Base-by-base conservation (phyloP, 1,284 basidiomycete genomes). In the Papiliotrema nemorosa region DNA sequence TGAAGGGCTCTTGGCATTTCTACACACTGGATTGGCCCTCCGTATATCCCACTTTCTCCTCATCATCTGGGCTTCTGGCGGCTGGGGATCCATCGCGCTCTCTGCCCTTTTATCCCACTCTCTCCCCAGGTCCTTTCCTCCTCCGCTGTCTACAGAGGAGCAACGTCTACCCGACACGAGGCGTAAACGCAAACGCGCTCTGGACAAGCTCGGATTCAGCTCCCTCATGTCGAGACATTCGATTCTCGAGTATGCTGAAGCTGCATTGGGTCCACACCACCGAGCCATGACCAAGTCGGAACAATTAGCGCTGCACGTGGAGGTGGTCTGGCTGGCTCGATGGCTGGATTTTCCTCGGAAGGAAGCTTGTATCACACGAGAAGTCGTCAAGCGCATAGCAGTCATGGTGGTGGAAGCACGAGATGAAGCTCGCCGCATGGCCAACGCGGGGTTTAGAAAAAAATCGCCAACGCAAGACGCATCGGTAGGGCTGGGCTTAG, bases 261-360 rank as follows among this genome's bases (percentile, higher is more conserved):
- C 85, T 60, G 80, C 84, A 0, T 86, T 92, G 53, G 88, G 87
- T 0, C 87, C 90, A 3, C 90, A 87, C 84, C 73, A 92, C n/a
- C 72, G 87, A 10, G 87, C 90, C 58, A 79, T 94, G 39, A 84
- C 84, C 18, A 78, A 84, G 35, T 78, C 84, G 36, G 87, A 90
- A 58, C 83, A 89, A 29, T 79, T 94, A 27, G 76, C 79, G 10
- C 74, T 86, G 10, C 76, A 90, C 36, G 82, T 86, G 55, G 80
- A 81, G 34, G 81, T 85, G 37, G 86, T 86, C 0, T 83, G 82
- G 55, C 74, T 90, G 42, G 91, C 87, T 68, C 80, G 84, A 10
- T 85, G 82, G 59, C 70, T 96, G 2, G 88, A 87, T 7, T 87
- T 90, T 70, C 81, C 78, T 47, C 79, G 92, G 44, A 93, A 92